phyloP scores from a whole-genome alignment of 495 filamentous ascomycete species.

The Aeminium ludgeri region DNA sequence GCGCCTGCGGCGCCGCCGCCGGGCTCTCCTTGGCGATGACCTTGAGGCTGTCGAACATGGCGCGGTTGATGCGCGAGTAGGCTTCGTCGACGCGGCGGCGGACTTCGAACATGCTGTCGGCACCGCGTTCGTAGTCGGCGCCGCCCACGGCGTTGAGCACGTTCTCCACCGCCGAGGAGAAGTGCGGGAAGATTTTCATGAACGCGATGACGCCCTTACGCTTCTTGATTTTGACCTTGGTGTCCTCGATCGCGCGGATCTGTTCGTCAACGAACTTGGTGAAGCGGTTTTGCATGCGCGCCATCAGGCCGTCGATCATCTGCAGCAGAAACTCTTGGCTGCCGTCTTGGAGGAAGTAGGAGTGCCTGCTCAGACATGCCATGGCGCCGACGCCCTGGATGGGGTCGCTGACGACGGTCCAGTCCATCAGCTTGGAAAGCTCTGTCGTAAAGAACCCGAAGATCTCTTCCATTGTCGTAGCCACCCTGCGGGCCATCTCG shows the following conservation, averaged over 20 bases:
- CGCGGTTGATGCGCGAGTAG: slow-evolving; percentile 75
- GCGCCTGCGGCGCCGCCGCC: slow-evolving; percentile 22
- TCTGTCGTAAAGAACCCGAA: slow-evolving; percentile 68
- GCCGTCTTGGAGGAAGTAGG: slow-evolving; percentile 57
- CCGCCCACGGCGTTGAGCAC: slow-evolving; percentile 45
- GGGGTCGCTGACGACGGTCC: slow-evolving; percentile 63
- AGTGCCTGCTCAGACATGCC: slow-evolving; percentile 54
- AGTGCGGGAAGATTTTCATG: slow-evolving; percentile 80
- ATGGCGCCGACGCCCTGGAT: slow-evolving; percentile 84
- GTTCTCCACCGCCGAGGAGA: slow-evolving; percentile 62
- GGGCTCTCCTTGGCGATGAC: slow-evolving; percentile 91
- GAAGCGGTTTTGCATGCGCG: slow-evolving; percentile 58
- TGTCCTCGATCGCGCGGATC: slow-evolving; percentile 87
- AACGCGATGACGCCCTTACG: slow-evolving; percentile 90
- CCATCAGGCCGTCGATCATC: slow-evolving; percentile 61
- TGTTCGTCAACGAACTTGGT: slow-evolving; percentile 86
- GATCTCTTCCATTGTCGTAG: slow-evolving; percentile 70
- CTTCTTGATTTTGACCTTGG: slow-evolving; percentile 98
- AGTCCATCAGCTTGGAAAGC: slow-evolving; percentile 66
- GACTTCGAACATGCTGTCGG: slow-evolving; percentile 28
- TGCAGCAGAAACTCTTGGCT: slow-evolving; percentile 83
- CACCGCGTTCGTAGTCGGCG: slow-evolving; percentile 32
- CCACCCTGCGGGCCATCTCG: slow-evolving; percentile 58
- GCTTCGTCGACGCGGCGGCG: slow-evolving; percentile 68
- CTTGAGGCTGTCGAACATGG: slow-evolving; percentile 92